Evolutionary conservation across 139 green algal species (phyloP).

Genomic region (Chlamydomonas asymmetrica): DNA sequence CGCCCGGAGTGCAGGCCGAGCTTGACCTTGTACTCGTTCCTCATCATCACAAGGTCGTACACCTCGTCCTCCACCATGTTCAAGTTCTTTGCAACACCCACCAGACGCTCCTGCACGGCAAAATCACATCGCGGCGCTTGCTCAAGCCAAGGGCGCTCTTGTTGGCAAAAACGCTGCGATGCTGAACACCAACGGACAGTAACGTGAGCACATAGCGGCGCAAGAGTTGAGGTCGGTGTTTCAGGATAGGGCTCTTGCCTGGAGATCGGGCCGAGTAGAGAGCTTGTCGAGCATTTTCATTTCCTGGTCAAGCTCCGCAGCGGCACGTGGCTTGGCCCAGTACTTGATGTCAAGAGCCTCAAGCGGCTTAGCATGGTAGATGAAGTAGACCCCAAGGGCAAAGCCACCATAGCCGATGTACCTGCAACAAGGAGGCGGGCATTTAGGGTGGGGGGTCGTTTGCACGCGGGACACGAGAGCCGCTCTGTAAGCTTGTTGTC

Average conservation of each 20-base stretch:
- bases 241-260: no score
- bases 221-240: no score
- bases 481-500: no score
- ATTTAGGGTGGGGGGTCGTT: no score
- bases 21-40: constrained; percentile 52
- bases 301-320: constrained; percentile 34
- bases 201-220: no score
- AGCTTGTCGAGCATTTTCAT: constrained; percentile 55
- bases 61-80: constrained; percentile 52
- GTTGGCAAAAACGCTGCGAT: no score
- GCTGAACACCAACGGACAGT: no score
- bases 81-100: constrained; percentile 36
- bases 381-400: constrained; percentile 37
- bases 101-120: constrained; percentile 25
- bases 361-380: constrained; percentile 47
- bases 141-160: no score
- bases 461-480: no score
- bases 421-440: constrained; percentile 12
- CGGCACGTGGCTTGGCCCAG: constrained; percentile 43
- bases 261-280: constrained; percentile 30
- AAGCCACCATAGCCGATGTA: constrained; percentile 36
- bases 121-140: no score
- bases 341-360: constrained; percentile 54
- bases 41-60: constrained; percentile 56
- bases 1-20: constrained; percentile 43